Base-by-base conservation (phyloP, 441 rosid species). In the Jatropha multifida region DNA sequence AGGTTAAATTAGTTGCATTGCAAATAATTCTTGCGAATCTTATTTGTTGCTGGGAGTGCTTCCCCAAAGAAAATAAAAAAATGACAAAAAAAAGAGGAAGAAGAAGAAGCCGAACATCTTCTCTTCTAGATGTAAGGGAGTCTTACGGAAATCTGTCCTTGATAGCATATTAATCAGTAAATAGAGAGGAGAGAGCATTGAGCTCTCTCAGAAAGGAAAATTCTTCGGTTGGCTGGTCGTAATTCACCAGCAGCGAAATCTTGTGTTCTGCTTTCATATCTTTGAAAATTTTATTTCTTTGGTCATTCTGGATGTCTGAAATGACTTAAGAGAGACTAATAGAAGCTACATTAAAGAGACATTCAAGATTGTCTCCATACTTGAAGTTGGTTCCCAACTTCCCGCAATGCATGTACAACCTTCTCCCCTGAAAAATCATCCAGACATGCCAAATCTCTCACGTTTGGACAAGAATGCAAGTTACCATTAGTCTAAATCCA, bases 401-500 rank as follows among this genome's bases (percentile, higher is more conserved):
- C 42, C 32, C 3, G 15, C n/a, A 20, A 56, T 52, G 54, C n/a
- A 32, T 69, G 14, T 1, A 20, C 8, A 18, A 18, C 26, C 6
- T 1, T 2, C 12, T 65, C 20, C 59, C 66, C 10, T 18, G 73
- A 32, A 44, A 32, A 68, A 51, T 41, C 70, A 20, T 54, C 74
- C n/a, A 4, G 59, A 42, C 41, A 65, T 26, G 13, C 40, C 23
- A 61, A 49, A 65, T 17, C 65, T 52, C 26, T 64, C 15, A 40
- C 23, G 72, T 59, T 76, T 59, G 65, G 59, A 71, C 68, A 72
- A 65, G 79, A 74, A 70, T 3, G 18, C 52, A 65, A 37, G 26
- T 62, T 61, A 27, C 63, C 61, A 56, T 73, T 60, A 38, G 67
- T 67, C 79, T 87, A 87, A 60, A 85, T 85, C 97, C 94, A 91